phyloP scores from a whole-genome alignment of 345 rosid species.

The Eucalyptus albens region DNA sequence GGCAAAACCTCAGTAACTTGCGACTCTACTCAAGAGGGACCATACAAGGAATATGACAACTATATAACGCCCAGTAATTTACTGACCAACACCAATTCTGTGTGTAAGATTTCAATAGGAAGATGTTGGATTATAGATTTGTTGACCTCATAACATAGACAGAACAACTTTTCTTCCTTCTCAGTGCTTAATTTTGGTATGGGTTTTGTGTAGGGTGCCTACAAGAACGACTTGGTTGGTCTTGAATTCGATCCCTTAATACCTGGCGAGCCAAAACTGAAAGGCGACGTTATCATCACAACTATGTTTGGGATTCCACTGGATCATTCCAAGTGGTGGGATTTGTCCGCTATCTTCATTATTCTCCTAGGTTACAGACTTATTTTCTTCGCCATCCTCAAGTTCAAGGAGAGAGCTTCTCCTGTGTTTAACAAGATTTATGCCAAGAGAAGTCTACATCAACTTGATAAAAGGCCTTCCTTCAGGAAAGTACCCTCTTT shows the following conservation, averaged over 20 bases:
- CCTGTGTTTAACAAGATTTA: conserved; percentile 34
- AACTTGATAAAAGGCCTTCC: conserved; percentile 50
- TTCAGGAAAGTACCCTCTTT: conserved; percentile 31
- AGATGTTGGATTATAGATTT: neutral
- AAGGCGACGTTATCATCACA: conserved; percentile 15
- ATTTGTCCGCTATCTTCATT: conserved; percentile 12
- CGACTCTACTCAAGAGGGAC: neutral
- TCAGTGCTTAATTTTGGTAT: neutral
- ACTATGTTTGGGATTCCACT: conserved; percentile 9
- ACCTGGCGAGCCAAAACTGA: conserved; percentile 15
- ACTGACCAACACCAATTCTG: neutral
- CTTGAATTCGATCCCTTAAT: conserved; percentile 23
- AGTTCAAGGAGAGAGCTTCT: conserved; percentile 4
- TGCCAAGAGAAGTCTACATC: conserved; percentile 38
- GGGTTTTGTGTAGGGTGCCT: conserved; percentile 19
- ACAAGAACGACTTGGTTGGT: conserved; percentile 34
- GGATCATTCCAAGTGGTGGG: conserved; percentile 24
- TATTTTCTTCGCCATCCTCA: conserved; percentile 6
- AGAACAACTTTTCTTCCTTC: neutral
- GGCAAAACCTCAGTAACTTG: neutral
- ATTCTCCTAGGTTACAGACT: conserved; percentile 1
- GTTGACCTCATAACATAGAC: neutral
- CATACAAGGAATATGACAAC: neutral
- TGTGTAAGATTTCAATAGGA: neutral
- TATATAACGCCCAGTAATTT: neutral